Percentiles rank a stretch among this genome's conserved stretches.
phyloP scores from a whole-genome alignment of 768 basidiomycete genomes.

The Termitomyces sp. region DNA sequence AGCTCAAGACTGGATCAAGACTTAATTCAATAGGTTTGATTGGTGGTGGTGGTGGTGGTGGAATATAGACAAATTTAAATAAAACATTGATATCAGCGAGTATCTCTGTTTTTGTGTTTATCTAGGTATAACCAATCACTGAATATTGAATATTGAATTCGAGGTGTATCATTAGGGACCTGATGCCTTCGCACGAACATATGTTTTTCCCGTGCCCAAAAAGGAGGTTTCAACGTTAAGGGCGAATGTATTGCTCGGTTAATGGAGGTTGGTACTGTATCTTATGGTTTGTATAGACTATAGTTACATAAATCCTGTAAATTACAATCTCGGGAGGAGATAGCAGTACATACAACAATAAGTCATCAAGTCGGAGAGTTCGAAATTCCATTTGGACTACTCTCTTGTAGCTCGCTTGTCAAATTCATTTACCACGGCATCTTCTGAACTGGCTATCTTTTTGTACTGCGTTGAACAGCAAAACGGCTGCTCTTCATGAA shows the following conservation, averaged over 20 bases:
- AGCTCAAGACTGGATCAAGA: not conserved
- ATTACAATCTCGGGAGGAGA: not conserved
- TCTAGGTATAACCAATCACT: conserved; percentile 37
- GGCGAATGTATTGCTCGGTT: conserved; percentile 37
- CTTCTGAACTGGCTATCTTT: not conserved
- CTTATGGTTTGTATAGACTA: conserved; percentile 17
- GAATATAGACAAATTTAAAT: conserved; percentile 50
- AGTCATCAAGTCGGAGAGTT: not conserved
- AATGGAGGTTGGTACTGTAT: conserved; percentile 50
- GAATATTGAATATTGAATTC: not conserved
- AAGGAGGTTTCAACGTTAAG: conserved; percentile 30
- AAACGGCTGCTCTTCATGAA: conserved; percentile 27
- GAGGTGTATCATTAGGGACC: not conserved
- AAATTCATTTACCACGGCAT: not conserved
- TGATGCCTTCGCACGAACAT: conserved; percentile 46
- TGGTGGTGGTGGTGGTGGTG: conserved; percentile 16
- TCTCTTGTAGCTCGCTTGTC: not conserved
- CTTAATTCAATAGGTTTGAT: conserved; percentile 42
- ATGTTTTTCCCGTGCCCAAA: conserved; percentile 45
- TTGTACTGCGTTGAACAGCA: conserved; percentile 1
- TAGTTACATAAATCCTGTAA: not conserved
- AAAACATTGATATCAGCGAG: conserved; percentile 46
- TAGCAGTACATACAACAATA: not conserved
- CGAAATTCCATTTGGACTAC: not conserved
- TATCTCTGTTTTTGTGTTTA: conserved; percentile 52